Base-by-base conservation (phyloP, 805 yeast species). In the Starmerella bacillaris region DNA sequence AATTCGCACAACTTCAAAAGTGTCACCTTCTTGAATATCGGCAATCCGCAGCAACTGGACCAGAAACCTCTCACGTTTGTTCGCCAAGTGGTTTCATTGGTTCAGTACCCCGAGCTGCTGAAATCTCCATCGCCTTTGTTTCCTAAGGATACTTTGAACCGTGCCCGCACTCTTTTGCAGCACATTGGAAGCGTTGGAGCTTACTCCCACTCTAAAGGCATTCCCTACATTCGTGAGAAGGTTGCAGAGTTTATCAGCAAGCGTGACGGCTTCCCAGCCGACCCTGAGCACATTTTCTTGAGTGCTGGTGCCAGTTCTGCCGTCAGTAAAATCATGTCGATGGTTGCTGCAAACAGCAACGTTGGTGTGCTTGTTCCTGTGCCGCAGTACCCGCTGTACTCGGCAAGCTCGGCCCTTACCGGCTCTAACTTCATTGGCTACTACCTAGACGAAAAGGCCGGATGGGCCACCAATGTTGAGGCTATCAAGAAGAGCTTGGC, bases 251-350 rank as follows among this genome's bases (percentile, higher is more conserved):
- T 78, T 55, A 84, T 89, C 43, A 49, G 69, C 4, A 55, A 64
- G 36, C 72, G 98, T 56, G 99, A 89, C 52, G 84, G 84, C 18
- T 69, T 56, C 51, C 57, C 63, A 9, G 64, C 93, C 2, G 58
- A 67, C 40, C 72, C 92, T 1, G 67, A 74, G 35, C 71, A 77
- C 47, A 74, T 89, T 38, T 89, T 71, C 53, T 64, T 92, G 46
- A 83, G 95, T 9, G 73, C 78, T 4, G 98, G 99, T 48, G 98
- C 98, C 2, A 84, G 96, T 9, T 70, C 84, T 18, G 95, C 93
- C 1, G 96, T 86, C n/a, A 65, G 72, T 36, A 72, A 77, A 47
- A 59, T 89, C 39, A 59, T 89, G 36, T 74, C 74, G 34, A 65
- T 84, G 20, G 57, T 89, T 15, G 67, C 89, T 4, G 56, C 64